phyloP scores from a whole-genome alignment of 192 early-diverging fungal species.

The Backusella westeae region DNA sequence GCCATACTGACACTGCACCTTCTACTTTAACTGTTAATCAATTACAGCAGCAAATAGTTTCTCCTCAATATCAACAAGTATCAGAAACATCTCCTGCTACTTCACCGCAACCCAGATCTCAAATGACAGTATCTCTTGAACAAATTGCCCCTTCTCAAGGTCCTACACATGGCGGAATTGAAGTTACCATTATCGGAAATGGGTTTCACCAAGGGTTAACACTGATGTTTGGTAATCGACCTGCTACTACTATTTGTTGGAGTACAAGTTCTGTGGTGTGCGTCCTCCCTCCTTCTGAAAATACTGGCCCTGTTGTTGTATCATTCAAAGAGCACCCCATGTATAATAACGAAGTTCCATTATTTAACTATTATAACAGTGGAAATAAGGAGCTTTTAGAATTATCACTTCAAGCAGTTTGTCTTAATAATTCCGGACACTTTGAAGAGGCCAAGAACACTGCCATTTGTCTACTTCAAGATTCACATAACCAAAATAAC shows the following conservation, averaged over 20 bases:
- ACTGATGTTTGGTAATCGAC: conserved; percentile 70
- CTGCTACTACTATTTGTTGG: conserved; percentile 76
- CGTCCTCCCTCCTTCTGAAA: conserved; percentile 73
- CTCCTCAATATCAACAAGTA: background rate
- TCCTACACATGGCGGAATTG: conserved; percentile 84
- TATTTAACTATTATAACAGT: conserved; percentile 47
- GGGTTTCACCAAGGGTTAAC: conserved; percentile 72
- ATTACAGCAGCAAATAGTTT: background rate
- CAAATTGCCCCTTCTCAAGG: conserved; percentile 81
- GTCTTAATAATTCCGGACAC: conserved; percentile 72
- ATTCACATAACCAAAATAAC: background rate
- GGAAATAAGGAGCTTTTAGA: conserved; percentile 84
- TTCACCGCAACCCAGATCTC: background rate
- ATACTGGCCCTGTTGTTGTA: conserved; percentile 67
- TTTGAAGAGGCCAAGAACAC: conserved; percentile 70
- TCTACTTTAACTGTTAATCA: background rate
- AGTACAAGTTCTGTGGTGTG: conserved; percentile 78
- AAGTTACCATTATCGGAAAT: conserved; percentile 77
- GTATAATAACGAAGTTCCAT: conserved; percentile 23
- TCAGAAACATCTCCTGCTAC: background rate
- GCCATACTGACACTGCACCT: background rate
- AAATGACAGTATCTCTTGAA: background rate
- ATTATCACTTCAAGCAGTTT: conserved; percentile 82
- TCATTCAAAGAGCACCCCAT: conserved; percentile 50
- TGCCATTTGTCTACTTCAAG: conserved; percentile 63